Conservation (phyloP, 371 early-diverging fungal species). For the Rhizomucor pusillus region DNA sequence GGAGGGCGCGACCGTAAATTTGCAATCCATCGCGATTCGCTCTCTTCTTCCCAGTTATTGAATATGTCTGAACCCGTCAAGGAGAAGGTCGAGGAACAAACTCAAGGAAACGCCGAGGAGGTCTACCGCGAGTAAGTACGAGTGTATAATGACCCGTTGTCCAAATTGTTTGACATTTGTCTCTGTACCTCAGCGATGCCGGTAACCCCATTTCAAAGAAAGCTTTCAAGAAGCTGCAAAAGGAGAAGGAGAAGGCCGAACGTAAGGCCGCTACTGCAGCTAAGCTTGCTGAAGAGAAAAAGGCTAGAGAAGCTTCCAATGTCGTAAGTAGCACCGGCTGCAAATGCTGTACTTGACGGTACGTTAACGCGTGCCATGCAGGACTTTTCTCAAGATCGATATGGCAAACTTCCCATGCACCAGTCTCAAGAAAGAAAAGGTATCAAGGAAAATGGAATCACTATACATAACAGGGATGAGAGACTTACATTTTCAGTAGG, state of each 20-base stretch:
- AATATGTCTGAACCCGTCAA: slow-evolving; percentile 33
- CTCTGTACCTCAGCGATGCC: slow-evolving; percentile 54
- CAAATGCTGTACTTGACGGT: not conserved
- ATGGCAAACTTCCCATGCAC: slow-evolving; percentile 89
- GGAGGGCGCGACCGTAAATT: too few species aligned
- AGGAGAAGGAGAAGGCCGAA: slow-evolving; percentile 85
- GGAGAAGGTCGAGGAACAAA: slow-evolving; percentile 38
- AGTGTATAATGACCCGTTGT: not conserved
- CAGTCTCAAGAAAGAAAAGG: slow-evolving; percentile 76
- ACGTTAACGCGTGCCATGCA: slow-evolving; percentile 6
- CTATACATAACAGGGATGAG: too few species aligned
- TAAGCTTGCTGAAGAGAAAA: slow-evolving; percentile 83
- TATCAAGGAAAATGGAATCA: slow-evolving; percentile 16
- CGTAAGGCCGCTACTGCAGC: slow-evolving; percentile 79
- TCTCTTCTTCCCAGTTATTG: too few species aligned
- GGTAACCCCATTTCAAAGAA: slow-evolving; percentile 92
- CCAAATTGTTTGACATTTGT: not conserved
- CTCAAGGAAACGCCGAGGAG: slow-evolving; percentile 55
- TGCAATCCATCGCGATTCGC: too few species aligned
- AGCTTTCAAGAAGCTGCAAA: slow-evolving; percentile 91
- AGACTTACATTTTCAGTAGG: slow-evolving; percentile 11
- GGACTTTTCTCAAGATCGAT: slow-evolving; percentile 82
- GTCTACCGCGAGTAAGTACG: slow-evolving; percentile 53
- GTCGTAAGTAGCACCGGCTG: slow-evolving; percentile 36
- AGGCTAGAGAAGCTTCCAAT: slow-evolving; percentile 72